A percentile compares a stretch with the other conserved stretches of the same genome.
These are phyloP conservation scores for Aspergillus pseudonomiae DNA, from an alignment of 2,329 filamentous ascomycete genomes.

Conservation along the genomic window DNA sequence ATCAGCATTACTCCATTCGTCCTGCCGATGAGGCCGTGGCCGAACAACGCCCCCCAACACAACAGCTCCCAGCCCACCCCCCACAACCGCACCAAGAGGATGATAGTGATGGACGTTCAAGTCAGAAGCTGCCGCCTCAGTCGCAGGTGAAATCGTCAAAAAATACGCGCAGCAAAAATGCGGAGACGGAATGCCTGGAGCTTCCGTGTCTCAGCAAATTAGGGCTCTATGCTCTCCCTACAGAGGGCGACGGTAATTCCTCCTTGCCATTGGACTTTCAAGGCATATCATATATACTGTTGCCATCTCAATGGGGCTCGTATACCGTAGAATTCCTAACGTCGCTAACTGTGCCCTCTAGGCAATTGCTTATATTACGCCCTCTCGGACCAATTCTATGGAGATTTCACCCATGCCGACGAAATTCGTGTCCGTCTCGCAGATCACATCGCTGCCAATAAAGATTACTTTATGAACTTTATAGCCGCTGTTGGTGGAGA, in stretches of 20 bases:
- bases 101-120: background rate
- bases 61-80: constrained; percentile 18
- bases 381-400: constrained; percentile 68
- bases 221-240: constrained; percentile 62
- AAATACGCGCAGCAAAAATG: constrained; percentile 20
- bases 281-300: constrained; percentile 8
- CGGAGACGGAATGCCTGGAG: constrained; percentile 33
- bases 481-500: constrained; percentile 59
- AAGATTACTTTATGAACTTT: constrained; percentile 67
- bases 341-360: constrained; percentile 38
- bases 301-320: background rate
- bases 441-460: constrained; percentile 63
- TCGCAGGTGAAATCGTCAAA: constrained; percentile 8
- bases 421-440: constrained; percentile 63
- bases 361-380: constrained; percentile 73
- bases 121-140: background rate
- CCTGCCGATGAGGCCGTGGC: constrained; percentile 19
- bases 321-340: background rate
- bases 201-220: constrained; percentile 55
- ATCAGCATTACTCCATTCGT: constrained; percentile 27
- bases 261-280: constrained; percentile 23
- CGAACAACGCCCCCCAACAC: constrained; percentile 14
- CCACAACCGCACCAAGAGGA: constrained; percentile 13
- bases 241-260: constrained; percentile 63
- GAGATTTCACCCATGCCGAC: constrained; percentile 58